phyloP scores from a whole-genome alignment of 306 rosid species.

The Acmispon strigosus region DNA sequence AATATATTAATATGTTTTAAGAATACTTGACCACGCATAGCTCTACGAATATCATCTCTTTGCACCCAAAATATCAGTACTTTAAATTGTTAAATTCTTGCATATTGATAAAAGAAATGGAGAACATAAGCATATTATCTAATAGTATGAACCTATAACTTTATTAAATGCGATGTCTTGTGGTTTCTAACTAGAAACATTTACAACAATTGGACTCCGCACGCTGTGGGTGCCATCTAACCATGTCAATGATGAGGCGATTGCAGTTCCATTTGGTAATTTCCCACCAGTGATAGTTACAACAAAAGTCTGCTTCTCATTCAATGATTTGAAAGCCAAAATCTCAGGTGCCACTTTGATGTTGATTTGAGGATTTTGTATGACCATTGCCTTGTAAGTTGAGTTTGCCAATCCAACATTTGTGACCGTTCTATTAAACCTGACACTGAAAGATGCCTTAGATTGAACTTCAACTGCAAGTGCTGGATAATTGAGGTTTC shows the following conservation, averaged over 20 bases:
- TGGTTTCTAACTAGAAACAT: too few relatives aligned
- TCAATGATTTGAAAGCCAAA: constrained; percentile 24
- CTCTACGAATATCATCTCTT: too few relatives aligned
- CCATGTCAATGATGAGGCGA: constrained; percentile 33
- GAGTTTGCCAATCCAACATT: constrained; percentile 1
- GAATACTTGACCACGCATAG: too few relatives aligned
- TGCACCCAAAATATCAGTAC: too few relatives aligned
- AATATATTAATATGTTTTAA: too few relatives aligned
- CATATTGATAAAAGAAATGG: too few relatives aligned
- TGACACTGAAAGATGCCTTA: neutral
- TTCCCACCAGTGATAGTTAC: constrained; percentile 23
- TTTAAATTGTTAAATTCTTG: too few relatives aligned
- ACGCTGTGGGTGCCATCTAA: constrained; percentile 27
- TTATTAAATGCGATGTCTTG: too few relatives aligned
- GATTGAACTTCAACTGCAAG: neutral
- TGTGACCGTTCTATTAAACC: neutral
- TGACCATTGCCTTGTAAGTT: constrained; percentile 10
- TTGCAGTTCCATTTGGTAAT: too few relatives aligned
- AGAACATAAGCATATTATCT: too few relatives aligned
- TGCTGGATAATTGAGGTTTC: neutral
- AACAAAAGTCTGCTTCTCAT: constrained; percentile 26
- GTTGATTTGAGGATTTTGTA: neutral
- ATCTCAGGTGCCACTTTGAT: constrained; percentile 23
- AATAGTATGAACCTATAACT: too few relatives aligned
- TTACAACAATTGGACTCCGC: constrained; percentile 29